Evolutionary conservation across 2,329 filamentous ascomycete species (phyloP), one percentile per base, ranked within the genome.

Genomic region (Fusarium newnesense): DNA sequence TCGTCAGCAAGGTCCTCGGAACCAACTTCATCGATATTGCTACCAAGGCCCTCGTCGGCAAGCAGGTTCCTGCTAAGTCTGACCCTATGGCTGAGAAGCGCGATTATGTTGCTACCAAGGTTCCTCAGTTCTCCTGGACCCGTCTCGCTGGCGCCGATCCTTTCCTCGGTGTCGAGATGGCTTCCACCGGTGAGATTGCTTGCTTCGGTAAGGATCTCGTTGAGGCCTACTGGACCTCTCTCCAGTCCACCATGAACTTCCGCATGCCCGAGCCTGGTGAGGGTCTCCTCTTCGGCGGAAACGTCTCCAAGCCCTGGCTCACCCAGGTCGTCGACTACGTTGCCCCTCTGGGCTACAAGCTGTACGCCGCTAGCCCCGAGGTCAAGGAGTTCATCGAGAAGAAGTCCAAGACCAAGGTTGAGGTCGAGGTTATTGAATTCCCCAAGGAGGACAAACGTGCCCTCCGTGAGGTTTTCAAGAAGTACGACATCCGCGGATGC

Each of bases 211-310:
- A 96, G 86, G 89, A 98, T 80, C 90, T 99, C 16, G 89, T 98
- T 56, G 96, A 99, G 83, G 96, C 96, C 60, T 99, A 99, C 90
- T 99, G 96, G 96, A 89, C 95, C 32, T 97, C 95, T 24, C 87
- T 97, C 70, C 96, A 99, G 85, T 96, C 94, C 26, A 96, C 94
- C 78, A 99, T 98, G 96, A 99, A 98, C 90, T 98, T 98, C 94
- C 94, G 95, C 77, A 90, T 98, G 79, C 96, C 96, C 47, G 92
- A 97, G 83, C 94, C 95, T 60, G 96, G 96, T 75, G 95, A 98
- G 87, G 96, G 96, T 85, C 91, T 99, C 67, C 91, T 99, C 60
- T 94, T 99, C 75, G 96, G 96, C 74, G 96, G 96, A 77, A 94
- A 98, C 81, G 85, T 91, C 69, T 87, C 86, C 76, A 92, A 91